Evolutionary conservation across 2,329 filamentous ascomycete species (phyloP), one percentile per base, ranked within the genome.

Genomic region (Thermothelomyces thermophilus): DNA sequence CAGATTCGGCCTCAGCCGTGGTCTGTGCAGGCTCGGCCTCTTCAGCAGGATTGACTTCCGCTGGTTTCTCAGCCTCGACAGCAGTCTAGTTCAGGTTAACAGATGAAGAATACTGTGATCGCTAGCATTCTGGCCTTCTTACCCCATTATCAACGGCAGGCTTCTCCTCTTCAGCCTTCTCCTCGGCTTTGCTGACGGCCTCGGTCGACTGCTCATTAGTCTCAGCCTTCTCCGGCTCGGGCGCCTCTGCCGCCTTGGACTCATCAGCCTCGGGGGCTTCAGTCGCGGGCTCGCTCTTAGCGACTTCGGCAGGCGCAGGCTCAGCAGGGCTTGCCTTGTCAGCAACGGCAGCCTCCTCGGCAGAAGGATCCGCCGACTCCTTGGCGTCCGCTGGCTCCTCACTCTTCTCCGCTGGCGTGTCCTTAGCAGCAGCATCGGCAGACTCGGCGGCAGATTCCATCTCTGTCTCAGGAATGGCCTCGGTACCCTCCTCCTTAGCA

Each of bases 381-480:
- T 47, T 20, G 20, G 17, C 42, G 8, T 9, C 20, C 19, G 34
- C 46, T 8, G 43, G 14, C n/a, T 22, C 22, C 5, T 41, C 51
- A 28, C 43, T 8, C 13, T 30, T n/a, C 19, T 41, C 43, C 7
- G 40, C 26, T 16, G 13, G 5, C 3, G 33, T 14, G n/a, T 31
- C 41, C 16, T 52, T 45, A 17, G 11, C 13, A 13, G 36, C 26
- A 36, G 37, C 45, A 14, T 22, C 31, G 7, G 11, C 8, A 13
- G 51, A 30, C n/a, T 48, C 41, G 22, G 39, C 14, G n/a, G 30
- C 28, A 5, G 36, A 9, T 39, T 57, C 48, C 24, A 40, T 24
- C 19, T 44, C 16, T 13, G 42, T 34, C 35, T 46, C 48, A 6
- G 22, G 2, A 9, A 34, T 24, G n/a, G 46, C 30, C 19, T 55